Conservation (phyloP, 75 land plant genomes). For the Cunninghamia lanceolata region DNA sequence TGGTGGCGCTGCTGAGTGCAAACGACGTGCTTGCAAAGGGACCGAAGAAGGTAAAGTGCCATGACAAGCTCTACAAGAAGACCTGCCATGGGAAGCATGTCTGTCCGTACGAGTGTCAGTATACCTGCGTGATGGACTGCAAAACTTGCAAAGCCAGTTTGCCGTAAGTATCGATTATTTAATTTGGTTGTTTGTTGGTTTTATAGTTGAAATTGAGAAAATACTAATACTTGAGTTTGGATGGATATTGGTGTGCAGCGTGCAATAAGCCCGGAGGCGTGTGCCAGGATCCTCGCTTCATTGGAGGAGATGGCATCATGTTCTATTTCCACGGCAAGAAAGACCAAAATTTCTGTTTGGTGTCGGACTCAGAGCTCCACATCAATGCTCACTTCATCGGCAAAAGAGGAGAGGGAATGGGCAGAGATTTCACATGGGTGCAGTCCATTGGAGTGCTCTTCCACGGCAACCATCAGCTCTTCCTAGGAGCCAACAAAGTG, state of each 20-base stretch:
- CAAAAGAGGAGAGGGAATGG: constrained; percentile 3
- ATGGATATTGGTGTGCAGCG: background rate
- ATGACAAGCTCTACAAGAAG: background rate
- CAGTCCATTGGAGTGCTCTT: constrained; percentile 16
- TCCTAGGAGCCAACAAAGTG: no score
- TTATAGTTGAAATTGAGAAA: background rate
- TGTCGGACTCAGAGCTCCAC: no score
- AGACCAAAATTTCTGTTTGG: no score
- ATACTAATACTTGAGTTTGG: no score
- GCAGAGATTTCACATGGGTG: constrained; percentile 28
- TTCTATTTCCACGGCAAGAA: no score
- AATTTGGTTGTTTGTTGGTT: background rate
- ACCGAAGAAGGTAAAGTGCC: background rate
- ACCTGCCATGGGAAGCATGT: background rate
- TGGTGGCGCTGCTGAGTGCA: background rate
- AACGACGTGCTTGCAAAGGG: background rate
- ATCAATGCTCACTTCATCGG: no score
- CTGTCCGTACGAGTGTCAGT: background rate
- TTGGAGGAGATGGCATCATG: no score
- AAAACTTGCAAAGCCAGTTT: background rate
- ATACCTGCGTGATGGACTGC: background rate
- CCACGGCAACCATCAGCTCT: no score
- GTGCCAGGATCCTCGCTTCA: background rate
- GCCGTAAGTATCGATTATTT: background rate
- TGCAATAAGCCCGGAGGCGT: constrained; percentile 18